A percentile compares a stretch with the other conserved stretches of the same genome.
phyloP scores from a whole-genome alignment of 2,329 filamentous ascomycete genomes.

The Ceratocystis destructans region DNA sequence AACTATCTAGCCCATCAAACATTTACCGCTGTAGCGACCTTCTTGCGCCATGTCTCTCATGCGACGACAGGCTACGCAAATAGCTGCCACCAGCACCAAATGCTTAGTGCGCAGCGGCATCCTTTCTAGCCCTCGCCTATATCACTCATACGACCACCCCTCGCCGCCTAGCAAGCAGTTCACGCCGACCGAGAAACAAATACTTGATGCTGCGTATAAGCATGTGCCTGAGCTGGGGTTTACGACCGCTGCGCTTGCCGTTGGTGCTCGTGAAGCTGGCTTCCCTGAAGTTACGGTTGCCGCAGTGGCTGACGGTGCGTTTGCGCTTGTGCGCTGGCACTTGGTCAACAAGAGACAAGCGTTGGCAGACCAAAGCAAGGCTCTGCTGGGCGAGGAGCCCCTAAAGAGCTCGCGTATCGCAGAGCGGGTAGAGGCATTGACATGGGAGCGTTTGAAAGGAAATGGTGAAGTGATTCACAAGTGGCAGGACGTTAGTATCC shows the following conservation, averaged over 20 bases:
- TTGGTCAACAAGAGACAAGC: constrained; percentile 51
- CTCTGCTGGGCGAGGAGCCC: constrained; percentile 29
- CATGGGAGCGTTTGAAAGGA: constrained; percentile 62
- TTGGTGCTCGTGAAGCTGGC: constrained; percentile 70
- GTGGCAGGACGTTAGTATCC: constrained; percentile 66
- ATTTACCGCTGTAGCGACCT: too few species aligned
- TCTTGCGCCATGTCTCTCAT: constrained; percentile 2
- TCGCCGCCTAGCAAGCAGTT: constrained; percentile 45
- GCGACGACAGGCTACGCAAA: constrained; percentile 2
- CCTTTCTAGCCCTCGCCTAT: constrained; percentile 29
- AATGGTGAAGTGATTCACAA: constrained; percentile 59
- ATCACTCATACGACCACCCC: constrained; percentile 61
- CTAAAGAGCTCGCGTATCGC: constrained; percentile 35
- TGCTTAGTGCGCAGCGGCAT: neutral
- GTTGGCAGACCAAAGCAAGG: constrained; percentile 33
- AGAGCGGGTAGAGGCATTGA: constrained; percentile 53
- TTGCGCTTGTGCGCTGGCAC: constrained; percentile 70
- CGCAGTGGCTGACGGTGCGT: constrained; percentile 64
- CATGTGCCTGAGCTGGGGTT: constrained; percentile 78
- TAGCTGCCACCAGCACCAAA: neutral
- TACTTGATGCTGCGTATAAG: constrained; percentile 65
- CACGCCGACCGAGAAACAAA: constrained; percentile 53
- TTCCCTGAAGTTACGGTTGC: constrained; percentile 79
- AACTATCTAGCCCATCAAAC: neutral
- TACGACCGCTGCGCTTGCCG: constrained; percentile 54